phyloP scores from a whole-genome alignment of 2,329 filamentous ascomycete species.

The Ascochyta pisi region DNA sequence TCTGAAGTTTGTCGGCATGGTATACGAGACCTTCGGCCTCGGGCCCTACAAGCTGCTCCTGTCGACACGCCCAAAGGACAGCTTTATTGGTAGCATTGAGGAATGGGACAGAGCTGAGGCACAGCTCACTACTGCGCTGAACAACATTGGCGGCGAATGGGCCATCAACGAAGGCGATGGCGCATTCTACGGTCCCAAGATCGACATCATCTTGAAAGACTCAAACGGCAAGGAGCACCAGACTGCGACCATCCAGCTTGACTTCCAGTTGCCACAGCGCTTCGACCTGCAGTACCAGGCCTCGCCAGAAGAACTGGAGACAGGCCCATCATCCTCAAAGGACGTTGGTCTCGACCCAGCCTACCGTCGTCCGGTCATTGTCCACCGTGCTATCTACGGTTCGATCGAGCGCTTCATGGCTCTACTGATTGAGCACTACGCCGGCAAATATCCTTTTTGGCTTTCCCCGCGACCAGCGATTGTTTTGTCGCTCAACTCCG shows the following conservation, averaged over 20 bases:
- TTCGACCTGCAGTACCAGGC: conserved; percentile 79
- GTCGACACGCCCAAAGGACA: conserved; percentile 77
- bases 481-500: conserved; percentile 74
- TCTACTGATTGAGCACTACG: conserved; percentile 81
- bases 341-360: conserved; percentile 45
- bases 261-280: conserved; percentile 85
- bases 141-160: conserved; percentile 72
- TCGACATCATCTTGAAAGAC: conserved; percentile 83
- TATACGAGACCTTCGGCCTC: conserved; percentile 73
- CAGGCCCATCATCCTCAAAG: conserved; percentile 55
- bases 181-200: conserved; percentile 91
- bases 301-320: conserved; percentile 69
- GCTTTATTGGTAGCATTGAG: conserved; percentile 76
- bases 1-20: conserved; percentile 74
- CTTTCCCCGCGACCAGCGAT: conserved; percentile 80
- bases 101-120: conserved; percentile 73
- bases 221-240: conserved; percentile 82
- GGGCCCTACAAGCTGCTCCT: conserved; percentile 77
- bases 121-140: conserved; percentile 69
- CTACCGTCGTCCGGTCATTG: conserved; percentile 69
- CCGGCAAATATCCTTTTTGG: conserved; percentile 85
- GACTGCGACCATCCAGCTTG: conserved; percentile 86
- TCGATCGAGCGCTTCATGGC: conserved; percentile 87
- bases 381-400: conserved; percentile 84
- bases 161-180: conserved; percentile 80